Percentiles rank a stretch among this genome's conserved stretches.
These are phyloP conservation scores for Kwoniella botswanensis DNA, from an alignment of 768 basidiomycete species.

Conservation along the genomic window DNA sequence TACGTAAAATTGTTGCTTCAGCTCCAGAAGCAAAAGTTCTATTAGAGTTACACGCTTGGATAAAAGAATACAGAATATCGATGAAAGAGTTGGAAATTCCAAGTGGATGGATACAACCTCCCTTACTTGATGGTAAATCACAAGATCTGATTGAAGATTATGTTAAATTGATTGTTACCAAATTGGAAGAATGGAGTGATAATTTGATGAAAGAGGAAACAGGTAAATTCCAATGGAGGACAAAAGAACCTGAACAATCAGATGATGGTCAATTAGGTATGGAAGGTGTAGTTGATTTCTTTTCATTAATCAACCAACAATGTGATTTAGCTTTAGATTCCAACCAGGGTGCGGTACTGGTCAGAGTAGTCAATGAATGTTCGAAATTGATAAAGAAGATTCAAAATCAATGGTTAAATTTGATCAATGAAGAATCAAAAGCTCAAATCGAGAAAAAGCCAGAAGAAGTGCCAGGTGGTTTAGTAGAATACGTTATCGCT, in stretches of 20 bases:
- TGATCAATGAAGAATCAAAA: conserved; percentile 82
- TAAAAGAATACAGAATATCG: conserved; percentile 91
- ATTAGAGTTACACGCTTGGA: conserved; percentile 85
- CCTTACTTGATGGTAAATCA: conserved; percentile 92
- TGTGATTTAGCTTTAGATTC: conserved; percentile 93
- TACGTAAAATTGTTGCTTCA: conserved; percentile 71
- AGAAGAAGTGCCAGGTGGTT: conserved; percentile 81
- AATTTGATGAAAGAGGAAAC: conserved; percentile 93
- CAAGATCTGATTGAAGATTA: conserved; percentile 94
- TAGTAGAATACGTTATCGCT: conserved; percentile 95
- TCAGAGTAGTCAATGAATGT: conserved; percentile 84
- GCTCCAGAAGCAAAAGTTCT: conserved; percentile 88
- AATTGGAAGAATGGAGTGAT: conserved; percentile 94
- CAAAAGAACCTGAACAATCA: conserved; percentile 85
- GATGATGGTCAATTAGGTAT: conserved; percentile 87
- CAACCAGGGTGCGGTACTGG: conserved; percentile 89
- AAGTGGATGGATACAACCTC: conserved; percentile 79
- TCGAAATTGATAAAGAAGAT: conserved; percentile 86
- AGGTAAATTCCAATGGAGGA: conserved; percentile 78
- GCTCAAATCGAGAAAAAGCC: conserved; percentile 75
- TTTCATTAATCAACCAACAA: conserved; percentile 94
- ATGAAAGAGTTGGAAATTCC: conserved; percentile 93
- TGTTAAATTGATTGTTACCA: conserved; percentile 85
- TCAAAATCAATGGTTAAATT: conserved; percentile 84
- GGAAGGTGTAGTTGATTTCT: conserved; percentile 91